A percentile compares a stretch with the other conserved stretches of the same genome.
Conservation (phyloP, 2,329 filamentous ascomycete genomes). For the Ophiosphaerella narmari region DNA sequence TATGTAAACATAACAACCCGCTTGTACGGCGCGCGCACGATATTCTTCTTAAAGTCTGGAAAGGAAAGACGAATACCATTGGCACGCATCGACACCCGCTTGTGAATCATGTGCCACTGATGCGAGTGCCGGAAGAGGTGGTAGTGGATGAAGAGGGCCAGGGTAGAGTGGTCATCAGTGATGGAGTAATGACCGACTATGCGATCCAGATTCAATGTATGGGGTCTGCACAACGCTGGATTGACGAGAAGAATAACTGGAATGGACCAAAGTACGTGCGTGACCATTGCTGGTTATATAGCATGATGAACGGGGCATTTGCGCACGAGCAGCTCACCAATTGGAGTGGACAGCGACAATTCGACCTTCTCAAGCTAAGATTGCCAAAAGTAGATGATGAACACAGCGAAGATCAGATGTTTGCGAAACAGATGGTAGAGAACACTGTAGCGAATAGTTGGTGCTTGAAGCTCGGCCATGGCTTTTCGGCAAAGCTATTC, state of each 20-base stretch:
- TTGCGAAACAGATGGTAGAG: constrained; percentile 59
- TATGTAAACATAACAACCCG: constrained; percentile 47
- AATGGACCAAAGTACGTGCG: constrained; percentile 58
- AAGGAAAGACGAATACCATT: constrained; percentile 36
- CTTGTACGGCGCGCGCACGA: constrained; percentile 56
- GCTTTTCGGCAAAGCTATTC: constrained; percentile 56
- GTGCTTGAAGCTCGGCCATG: constrained; percentile 61
- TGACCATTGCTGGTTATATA: constrained; percentile 35
- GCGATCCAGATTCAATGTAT: constrained; percentile 62
- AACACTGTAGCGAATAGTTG: constrained; percentile 56
- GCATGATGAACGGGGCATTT: constrained; percentile 26
- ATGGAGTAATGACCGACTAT: constrained; percentile 59
- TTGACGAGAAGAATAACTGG: constrained; percentile 58
- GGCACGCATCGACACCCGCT: constrained; percentile 57
- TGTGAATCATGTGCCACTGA: constrained; percentile 55
- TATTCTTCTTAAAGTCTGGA: constrained; percentile 60
- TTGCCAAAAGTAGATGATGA: constrained; percentile 46
- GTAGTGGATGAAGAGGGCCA: constrained; percentile 40
- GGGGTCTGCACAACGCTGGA: constrained; percentile 56
- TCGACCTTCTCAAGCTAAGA: constrained; percentile 55
- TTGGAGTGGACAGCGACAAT: constrained; percentile 58
- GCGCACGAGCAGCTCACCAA: constrained; percentile 54
- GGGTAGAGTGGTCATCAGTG: constrained; percentile 45
- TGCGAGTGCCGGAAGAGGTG: constrained; percentile 46
- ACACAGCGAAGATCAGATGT: constrained; percentile 53